Percentiles rank a stretch among this genome's conserved stretches.
Conservation (phyloP, 495 filamentous ascomycete species). For the Trichoderma gamsii region DNA sequence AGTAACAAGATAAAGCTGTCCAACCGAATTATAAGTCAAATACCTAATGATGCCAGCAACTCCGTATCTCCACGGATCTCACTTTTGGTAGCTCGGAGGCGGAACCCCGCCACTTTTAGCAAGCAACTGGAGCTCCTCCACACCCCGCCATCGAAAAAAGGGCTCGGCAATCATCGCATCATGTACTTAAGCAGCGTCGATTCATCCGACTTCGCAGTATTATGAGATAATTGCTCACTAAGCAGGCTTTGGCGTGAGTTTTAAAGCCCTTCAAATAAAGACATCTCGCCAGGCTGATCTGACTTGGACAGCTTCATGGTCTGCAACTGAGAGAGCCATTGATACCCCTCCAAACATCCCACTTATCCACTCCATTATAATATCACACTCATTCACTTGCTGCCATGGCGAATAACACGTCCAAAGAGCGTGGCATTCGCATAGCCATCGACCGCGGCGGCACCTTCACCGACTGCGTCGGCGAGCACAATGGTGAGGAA, state of each 20-base stretch:
- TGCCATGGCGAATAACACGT: conserved; percentile 4
- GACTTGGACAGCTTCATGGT: not conserved
- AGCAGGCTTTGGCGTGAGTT: not conserved
- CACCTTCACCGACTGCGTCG: conserved; percentile 68
- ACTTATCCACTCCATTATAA: not conserved
- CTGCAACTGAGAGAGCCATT: not conserved
- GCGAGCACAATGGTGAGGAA: conserved; percentile 59
- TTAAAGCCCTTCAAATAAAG: not conserved
- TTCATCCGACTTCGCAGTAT: not conserved
- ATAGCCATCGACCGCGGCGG: conserved; percentile 63
- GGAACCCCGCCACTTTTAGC: not conserved
- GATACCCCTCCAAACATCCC: not conserved
- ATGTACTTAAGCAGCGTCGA: not conserved
- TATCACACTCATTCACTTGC: not conserved
- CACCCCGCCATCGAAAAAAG: not conserved
- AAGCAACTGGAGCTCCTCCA: not conserved
- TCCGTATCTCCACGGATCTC: not conserved
- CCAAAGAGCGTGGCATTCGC: conserved; percentile 41
- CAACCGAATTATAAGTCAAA: no score
- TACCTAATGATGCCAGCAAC: no score
- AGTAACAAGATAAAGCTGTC: no score
- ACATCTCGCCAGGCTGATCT: not conserved
- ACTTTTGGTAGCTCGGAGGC: not conserved
- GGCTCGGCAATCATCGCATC: not conserved
- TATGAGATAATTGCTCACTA: conserved; percentile 1